A percentile compares a stretch with the other conserved stretches of the same genome.
Evolutionary conservation across 495 filamentous ascomycete genomes (phyloP).

Genomic region (Schizothecium vesticola): DNA sequence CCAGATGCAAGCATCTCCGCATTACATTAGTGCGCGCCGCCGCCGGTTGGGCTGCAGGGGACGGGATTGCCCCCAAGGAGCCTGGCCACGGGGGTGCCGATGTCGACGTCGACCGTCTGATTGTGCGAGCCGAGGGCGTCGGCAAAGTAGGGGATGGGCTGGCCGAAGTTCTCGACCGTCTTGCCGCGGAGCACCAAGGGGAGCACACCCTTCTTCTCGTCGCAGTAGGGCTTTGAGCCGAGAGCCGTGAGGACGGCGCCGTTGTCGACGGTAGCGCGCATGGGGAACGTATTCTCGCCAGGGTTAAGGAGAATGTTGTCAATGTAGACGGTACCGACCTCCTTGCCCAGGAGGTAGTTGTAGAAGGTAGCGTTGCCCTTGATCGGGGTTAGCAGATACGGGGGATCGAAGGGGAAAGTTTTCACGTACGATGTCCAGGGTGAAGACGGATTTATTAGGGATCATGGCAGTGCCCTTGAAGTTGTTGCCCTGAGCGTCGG

Average conservation of each 20-base stretch:
- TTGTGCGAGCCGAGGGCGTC: conserved; percentile 33
- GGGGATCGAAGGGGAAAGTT: neutral
- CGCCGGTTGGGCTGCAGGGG: conserved; percentile 15
- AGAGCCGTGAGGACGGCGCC: conserved; percentile 42
- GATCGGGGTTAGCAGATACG: conserved; percentile 13
- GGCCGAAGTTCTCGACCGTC: conserved; percentile 51
- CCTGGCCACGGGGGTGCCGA: conserved; percentile 25
- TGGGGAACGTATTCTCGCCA: conserved; percentile 46
- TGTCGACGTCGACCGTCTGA: conserved; percentile 33
- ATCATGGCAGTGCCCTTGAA: conserved; percentile 59
- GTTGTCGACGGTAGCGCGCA: conserved; percentile 51
- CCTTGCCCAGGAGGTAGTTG: conserved; percentile 46
- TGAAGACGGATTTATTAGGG: conserved; percentile 65
- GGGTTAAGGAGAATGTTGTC: conserved; percentile 54
- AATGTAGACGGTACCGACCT: conserved; percentile 52
- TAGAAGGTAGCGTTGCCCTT: conserved; percentile 63
- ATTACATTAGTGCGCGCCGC: conserved; percentile 2
- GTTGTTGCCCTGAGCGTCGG: conserved; percentile 48
- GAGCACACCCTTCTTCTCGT: conserved; percentile 44
- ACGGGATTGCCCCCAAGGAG: conserved; percentile 12
- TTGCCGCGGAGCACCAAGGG: conserved; percentile 57
- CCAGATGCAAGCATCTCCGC: neutral
- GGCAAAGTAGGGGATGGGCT: conserved; percentile 58
- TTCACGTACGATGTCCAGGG: conserved; percentile 54
- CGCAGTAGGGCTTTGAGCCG: conserved; percentile 37